Evolutionary conservation across 768 basidiomycete genomes (phyloP), one percentile per base, ranked within the genome.

Genomic region (Tylopilus sp.): DNA sequence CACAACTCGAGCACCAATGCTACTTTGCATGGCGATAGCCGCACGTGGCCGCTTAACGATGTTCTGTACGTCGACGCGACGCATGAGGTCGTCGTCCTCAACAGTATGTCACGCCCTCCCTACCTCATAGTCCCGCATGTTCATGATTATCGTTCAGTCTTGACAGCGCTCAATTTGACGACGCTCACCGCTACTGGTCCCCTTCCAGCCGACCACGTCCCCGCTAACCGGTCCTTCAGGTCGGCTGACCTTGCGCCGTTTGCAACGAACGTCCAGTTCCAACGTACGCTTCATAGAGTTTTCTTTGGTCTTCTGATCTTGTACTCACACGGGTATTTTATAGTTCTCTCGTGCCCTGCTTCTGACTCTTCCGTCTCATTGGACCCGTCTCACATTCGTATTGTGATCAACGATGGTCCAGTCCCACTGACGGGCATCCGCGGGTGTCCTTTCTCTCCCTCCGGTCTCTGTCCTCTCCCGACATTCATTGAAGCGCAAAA

Each of bases 61-160:
- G 78, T 74, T 48, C 65, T 95, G 30, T 95, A 93, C 52, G 91
- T 92, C 7, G 93, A 95, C 63, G 90, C 90, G 6, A 90, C 88
- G 2, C 94, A 95, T 51, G 93, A 95, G 60, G 89, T 91, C n/a
- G 88, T 94, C 35, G 82, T 94, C 0, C 70, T 92, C n/a, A 87
- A 92, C 60, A 80, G 88, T 88, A 54, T 18, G 79, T 70, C 31
- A 2, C 7, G 11, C 44, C 7, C 22, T 47, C n/a, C 2, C 4
- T 46, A 1, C 2, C 7, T 26, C n/a, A 25, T 9, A 10, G 2
- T 21, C 9, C 36, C 11, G 10, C 5, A 3, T 6, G 20, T 8
- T 48, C 4, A 48, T 28, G 28, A 48, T 33, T 49, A 53, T 28
- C 11, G 22, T 22, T 9, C 8, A 88, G 88, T 91, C 31, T 75